Percentiles rank a stretch among this genome's conserved stretches.
Conservation (phyloP, 345 rosid species). For the Lepidium didymum region DNA sequence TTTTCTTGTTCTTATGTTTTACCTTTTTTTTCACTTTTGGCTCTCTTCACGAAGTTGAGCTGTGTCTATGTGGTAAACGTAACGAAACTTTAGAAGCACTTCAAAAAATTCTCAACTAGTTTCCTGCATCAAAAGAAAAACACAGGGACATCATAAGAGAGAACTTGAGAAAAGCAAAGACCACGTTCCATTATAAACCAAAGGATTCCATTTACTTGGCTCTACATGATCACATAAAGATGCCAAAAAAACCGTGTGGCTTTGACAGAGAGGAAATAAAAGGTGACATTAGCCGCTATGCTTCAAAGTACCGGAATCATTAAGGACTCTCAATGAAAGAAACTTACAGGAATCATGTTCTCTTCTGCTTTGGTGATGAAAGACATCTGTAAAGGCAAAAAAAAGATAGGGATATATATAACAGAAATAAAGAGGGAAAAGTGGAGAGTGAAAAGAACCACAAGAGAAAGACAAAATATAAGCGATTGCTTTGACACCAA, state of each 20-base stretch:
- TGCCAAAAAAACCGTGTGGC: conserved; percentile 6
- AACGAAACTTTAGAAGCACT: not conserved
- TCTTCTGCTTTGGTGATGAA: conserved; percentile 13
- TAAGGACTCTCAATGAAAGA: not conserved
- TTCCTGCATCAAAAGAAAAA: not conserved
- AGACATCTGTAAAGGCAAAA: conserved; percentile 7
- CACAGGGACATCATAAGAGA: not conserved
- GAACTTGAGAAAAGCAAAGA: not conserved
- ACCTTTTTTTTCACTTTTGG: not conserved
- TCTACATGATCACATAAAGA: not conserved
- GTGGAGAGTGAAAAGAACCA: not conserved
- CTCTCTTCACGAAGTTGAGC: not conserved
- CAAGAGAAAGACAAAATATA: not conserved
- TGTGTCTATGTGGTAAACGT: not conserved
- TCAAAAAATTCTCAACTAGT: not conserved
- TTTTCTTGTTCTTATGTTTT: not conserved
- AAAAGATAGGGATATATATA: not conserved
- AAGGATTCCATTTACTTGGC: conserved; percentile 10
- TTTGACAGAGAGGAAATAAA: not conserved
- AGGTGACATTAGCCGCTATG: conserved; percentile 15
- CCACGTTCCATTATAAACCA: not conserved
- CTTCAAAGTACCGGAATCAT: conserved; percentile 11
- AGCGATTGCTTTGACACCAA: not conserved
- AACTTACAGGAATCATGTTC: conserved; percentile 26
- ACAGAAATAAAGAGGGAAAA: not conserved